phyloP scores from a whole-genome alignment of 495 filamentous ascomycete species.

The Daldinia grandis region DNA sequence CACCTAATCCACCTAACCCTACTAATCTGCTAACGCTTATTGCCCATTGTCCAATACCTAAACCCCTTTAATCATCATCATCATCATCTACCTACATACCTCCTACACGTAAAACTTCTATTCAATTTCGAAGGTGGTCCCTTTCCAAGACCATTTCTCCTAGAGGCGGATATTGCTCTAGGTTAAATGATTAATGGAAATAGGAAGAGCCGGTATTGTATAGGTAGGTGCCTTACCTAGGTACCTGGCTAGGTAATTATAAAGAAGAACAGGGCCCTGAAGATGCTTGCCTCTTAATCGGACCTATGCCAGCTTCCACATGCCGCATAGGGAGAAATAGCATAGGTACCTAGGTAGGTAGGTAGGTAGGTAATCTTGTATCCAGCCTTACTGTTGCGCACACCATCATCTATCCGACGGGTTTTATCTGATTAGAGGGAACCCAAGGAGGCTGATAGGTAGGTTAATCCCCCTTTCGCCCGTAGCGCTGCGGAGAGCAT shows the following conservation, averaged over 20 bases:
- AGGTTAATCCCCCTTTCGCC: constrained; percentile 1
- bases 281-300: constrained; percentile 18
- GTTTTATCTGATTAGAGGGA: background rate
- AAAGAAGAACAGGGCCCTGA: background rate
- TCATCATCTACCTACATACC: no score
- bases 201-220: constrained; percentile 2
- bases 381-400: constrained; percentile 5
- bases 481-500: constrained; percentile 12
- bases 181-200: background rate
- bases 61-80: background rate
- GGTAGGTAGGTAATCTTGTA: constrained; percentile 1
- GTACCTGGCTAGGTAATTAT: no score
- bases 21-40: background rate
- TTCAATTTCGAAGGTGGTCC: constrained; percentile 12
- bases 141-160: background rate
- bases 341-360: background rate
- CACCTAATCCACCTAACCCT: background rate
- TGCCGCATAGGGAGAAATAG: background rate
- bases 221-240: no score
- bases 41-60: background rate
- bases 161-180: background rate
- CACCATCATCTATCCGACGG: background rate
- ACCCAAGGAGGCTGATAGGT: background rate
- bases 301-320: constrained; percentile 17
- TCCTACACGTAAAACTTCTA: constrained; percentile 20